phyloP scores from a whole-genome alignment of 108 stramenopile genomes.

The Nitzschia sp. region DNA sequence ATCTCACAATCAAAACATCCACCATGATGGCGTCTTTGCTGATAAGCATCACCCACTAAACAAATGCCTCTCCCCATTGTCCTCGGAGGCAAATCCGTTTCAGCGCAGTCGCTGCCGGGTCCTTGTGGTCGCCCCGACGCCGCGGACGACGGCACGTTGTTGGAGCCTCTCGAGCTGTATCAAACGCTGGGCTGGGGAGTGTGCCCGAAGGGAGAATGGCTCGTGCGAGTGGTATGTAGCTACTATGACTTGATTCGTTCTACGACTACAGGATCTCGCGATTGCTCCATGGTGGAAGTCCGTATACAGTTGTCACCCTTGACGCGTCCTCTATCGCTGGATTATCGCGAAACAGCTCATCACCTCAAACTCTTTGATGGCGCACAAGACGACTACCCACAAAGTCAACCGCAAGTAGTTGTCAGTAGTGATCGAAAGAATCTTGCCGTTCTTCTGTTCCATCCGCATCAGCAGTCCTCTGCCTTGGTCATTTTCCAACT shows the following conservation, averaged over 20 bases:
- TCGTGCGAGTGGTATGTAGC: slow-evolving; percentile 18
- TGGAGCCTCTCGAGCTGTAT: slow-evolving; percentile 11
- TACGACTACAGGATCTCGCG: neutral
- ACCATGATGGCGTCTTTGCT: too few relatives aligned
- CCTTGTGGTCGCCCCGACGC: slow-evolving; percentile 2
- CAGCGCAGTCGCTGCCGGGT: slow-evolving; percentile 18
- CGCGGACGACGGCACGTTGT: slow-evolving; percentile 6
- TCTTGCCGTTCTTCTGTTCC: slow-evolving; percentile 29
- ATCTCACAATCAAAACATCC: too few relatives aligned
- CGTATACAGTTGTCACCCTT: slow-evolving; percentile 32
- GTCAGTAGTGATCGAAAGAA: slow-evolving; percentile 26
- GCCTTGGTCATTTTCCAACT: slow-evolving; percentile 33
- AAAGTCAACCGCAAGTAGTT: slow-evolving; percentile 25
- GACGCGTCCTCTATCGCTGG: slow-evolving; percentile 11
- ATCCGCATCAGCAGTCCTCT: slow-evolving; percentile 15
- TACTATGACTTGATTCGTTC: slow-evolving; percentile 25
- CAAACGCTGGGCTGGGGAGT: slow-evolving; percentile 28
- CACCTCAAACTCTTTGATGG: slow-evolving; percentile 28
- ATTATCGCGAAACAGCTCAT: slow-evolving; percentile 30
- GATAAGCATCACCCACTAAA: too few relatives aligned
- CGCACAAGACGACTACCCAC: slow-evolving; percentile 12
- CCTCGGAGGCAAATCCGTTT: slow-evolving; percentile 29
- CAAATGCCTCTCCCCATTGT: slow-evolving; percentile 35
- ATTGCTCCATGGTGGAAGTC: slow-evolving; percentile 30
- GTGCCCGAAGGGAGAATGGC: slow-evolving; percentile 33